Percentiles rank a stretch among this genome's conserved stretches.
phyloP scores from a whole-genome alignment of 148 eudicot genomes.

The Fagopyrum homotropicum region DNA sequence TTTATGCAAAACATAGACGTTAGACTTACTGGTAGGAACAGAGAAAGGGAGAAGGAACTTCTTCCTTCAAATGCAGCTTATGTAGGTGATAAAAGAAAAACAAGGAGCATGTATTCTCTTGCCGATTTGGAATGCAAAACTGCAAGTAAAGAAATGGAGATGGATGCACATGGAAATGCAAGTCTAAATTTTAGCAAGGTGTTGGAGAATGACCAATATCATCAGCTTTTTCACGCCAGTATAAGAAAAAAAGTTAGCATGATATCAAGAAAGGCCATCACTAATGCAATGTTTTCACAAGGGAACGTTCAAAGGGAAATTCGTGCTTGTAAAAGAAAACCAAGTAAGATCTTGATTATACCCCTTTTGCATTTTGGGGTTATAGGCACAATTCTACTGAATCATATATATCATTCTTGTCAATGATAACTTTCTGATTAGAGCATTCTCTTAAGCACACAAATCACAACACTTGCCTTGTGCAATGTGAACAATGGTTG shows the following conservation, averaged over 20 bases:
- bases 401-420: not conserved
- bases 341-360: conserved; percentile 12
- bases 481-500: not conserved
- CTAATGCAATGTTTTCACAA: conserved; percentile 33
- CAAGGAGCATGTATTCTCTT: conserved; percentile 35
- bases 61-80: conserved; percentile 19
- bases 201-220: conserved; percentile 16
- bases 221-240: conserved; percentile 16
- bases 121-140: conserved; percentile 23
- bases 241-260: conserved; percentile 19
- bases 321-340: conserved; percentile 13
- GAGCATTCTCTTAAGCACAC: not conserved
- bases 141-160: conserved; percentile 16
- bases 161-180: not conserved
- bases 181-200: conserved; percentile 21
- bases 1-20: conserved; percentile 55
- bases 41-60: conserved; percentile 36
- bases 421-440: not conserved
- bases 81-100: conserved; percentile 41
- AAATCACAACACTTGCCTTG: not conserved
- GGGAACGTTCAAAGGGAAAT: conserved; percentile 22
- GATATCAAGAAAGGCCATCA: conserved; percentile 25
- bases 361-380: not conserved
- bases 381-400: not conserved
- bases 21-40: conserved; percentile 32